These are phyloP conservation scores for Mycena pura DNA, from an alignment of 768 basidiomycete genomes.

Conservation along the genomic window DNA sequence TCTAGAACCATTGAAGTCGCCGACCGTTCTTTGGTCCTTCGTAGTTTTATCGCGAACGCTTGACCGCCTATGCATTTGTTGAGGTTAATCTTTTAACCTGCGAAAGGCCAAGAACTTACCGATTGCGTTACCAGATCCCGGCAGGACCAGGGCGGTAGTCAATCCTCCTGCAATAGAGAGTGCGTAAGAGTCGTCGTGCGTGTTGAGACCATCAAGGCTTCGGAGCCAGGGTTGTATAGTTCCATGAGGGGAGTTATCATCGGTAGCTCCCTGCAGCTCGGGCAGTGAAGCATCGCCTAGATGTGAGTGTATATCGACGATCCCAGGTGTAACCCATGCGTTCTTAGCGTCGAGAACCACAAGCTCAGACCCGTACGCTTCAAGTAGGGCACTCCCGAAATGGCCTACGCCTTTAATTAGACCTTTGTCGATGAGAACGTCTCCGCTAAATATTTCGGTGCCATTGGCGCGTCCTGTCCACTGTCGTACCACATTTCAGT, in stretches of 20 bases:
- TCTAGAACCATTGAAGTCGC: conserved; percentile 80
- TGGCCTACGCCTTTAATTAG: conserved; percentile 67
- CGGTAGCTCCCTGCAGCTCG: conserved; percentile 54
- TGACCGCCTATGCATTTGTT: conserved; percentile 63
- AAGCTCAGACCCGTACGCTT: conserved; percentile 42
- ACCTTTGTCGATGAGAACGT: conserved; percentile 74
- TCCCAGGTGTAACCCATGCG: conserved; percentile 83
- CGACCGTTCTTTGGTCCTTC: conserved; percentile 72
- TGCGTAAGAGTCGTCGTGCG: conserved; percentile 75
- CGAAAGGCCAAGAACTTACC: conserved; percentile 41
- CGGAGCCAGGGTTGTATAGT: conserved; percentile 67
- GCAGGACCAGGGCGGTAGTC: conserved; percentile 78
- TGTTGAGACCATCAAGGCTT: conserved; percentile 80
- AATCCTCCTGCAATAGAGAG: conserved; percentile 81
- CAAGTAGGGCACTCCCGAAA: conserved; percentile 38
- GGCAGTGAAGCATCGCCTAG: conserved; percentile 63
- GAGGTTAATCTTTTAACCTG: not conserved
- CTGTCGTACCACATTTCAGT: not conserved
- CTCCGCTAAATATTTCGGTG: conserved; percentile 65
- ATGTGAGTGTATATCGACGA: conserved; percentile 75
- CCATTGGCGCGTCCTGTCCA: conserved; percentile 84
- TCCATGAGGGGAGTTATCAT: conserved; percentile 61
- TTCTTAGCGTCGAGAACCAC: conserved; percentile 68
- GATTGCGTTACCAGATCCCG: conserved; percentile 73
- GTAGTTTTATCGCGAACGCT: conserved; percentile 80